A percentile compares a stretch with the other conserved stretches of the same genome.
phyloP scores from a whole-genome alignment of 495 filamentous ascomycete genomes.

The Hypomontagnella monticulosa region DNA sequence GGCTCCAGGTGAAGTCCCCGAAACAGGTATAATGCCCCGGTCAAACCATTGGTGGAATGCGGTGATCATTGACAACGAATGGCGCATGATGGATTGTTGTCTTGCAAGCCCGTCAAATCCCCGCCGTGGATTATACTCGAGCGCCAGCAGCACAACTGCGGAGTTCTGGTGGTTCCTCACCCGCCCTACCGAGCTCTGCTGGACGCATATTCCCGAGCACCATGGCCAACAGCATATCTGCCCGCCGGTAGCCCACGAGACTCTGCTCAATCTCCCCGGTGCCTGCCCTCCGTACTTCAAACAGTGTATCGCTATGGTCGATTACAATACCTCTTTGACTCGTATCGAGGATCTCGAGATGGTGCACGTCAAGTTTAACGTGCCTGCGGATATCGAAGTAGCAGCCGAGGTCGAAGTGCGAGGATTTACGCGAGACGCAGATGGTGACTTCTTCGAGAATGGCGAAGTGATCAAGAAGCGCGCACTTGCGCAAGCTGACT shows the following conservation, averaged over 20 bases:
- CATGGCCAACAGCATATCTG: conserved; percentile 91
- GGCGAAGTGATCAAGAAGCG: conserved; percentile 87
- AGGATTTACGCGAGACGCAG: conserved; percentile 79
- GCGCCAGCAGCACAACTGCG: conserved; percentile 70
- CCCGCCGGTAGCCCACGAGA: conserved; percentile 83
- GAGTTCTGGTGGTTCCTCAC: conserved; percentile 93
- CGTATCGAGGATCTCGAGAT: conserved; percentile 92
- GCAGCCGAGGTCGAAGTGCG: conserved; percentile 91
- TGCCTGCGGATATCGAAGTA: conserved; percentile 89
- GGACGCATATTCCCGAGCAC: conserved; percentile 89
- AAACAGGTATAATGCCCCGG: conserved; percentile 75
- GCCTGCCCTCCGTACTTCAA: conserved; percentile 91
- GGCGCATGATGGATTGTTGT: conserved; percentile 96
- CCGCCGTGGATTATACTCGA: conserved; percentile 77
- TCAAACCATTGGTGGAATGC: conserved; percentile 99
- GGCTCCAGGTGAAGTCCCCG: conserved; percentile 82
- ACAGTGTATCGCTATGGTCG: conserved; percentile 76
- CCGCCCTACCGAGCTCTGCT: conserved; percentile 86
- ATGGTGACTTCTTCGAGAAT: conserved; percentile 93
- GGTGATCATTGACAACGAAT: conserved; percentile 91
- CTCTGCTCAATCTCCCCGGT: conserved; percentile 84
- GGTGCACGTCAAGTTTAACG: conserved; percentile 85
- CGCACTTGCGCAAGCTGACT: conserved; percentile 90
- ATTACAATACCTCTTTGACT: conserved; percentile 89
- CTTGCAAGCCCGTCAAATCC: conserved; percentile 92